Evolutionary conservation across 2,329 filamentous ascomycete species (phyloP).

Genomic region (Aspergillus novofumigatus): DNA sequence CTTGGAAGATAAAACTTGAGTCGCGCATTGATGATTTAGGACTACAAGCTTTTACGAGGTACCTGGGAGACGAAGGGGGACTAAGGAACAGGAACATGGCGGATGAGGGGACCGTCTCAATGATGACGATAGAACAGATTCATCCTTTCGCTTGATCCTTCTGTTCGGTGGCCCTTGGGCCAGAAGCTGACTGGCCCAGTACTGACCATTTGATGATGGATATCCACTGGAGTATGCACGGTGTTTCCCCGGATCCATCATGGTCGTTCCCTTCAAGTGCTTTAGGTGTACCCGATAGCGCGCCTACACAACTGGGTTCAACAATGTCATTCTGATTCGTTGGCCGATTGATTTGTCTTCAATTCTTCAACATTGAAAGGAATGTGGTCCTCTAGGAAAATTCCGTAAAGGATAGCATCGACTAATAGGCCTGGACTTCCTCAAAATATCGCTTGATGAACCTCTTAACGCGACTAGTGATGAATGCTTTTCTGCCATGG

Average conservation of each 20-base stretch:
- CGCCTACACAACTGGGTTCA: not conserved
- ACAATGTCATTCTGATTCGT: not conserved
- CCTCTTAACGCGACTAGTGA: too few relatives aligned
- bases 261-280: not conserved
- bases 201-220: not conserved
- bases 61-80: not conserved
- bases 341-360: not conserved
- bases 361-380: not conserved
- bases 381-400: not conserved
- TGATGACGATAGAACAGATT: not conserved
- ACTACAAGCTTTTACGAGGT: not conserved
- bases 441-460: not conserved
- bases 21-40: not conserved
- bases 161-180: not conserved
- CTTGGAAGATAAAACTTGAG: not conserved
- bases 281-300: too few relatives aligned
- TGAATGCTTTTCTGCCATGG: not conserved
- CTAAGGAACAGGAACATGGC: not conserved
- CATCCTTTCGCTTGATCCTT: not conserved
- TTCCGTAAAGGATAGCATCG: not conserved
- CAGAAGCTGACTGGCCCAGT: not conserved
- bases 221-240: not conserved
- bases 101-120: not conserved
- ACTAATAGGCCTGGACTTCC: not conserved
- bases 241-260: not conserved